These are phyloP conservation scores for Pleurotus eryngii DNA, from an alignment of 768 basidiomycete genomes.

Conservation along the genomic window DNA sequence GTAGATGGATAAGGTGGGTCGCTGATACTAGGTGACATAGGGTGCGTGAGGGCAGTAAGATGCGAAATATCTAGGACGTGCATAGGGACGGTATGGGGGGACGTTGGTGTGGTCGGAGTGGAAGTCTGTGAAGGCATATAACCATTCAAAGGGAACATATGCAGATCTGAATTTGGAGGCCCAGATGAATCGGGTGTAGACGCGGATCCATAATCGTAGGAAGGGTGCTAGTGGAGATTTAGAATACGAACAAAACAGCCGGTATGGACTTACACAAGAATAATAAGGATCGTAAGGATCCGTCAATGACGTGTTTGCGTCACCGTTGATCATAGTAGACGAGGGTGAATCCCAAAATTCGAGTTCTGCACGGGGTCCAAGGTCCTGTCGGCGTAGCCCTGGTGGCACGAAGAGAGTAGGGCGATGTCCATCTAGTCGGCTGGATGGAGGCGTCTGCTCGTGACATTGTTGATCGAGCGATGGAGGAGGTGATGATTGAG, in stretches of 20 bases:
- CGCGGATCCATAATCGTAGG: not conserved
- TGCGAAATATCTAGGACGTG: slow-evolving; percentile 50
- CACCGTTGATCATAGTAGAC: slow-evolving; percentile 58
- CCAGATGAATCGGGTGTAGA: slow-evolving; percentile 43
- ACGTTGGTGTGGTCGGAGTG: slow-evolving; percentile 59
- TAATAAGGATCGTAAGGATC: slow-evolving; percentile 49
- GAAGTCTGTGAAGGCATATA: slow-evolving; percentile 45
- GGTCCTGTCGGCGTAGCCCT: slow-evolving; percentile 36
- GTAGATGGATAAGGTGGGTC: slow-evolving; percentile 63
- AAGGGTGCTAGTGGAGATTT: slow-evolving; percentile 8
- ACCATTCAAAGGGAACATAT: slow-evolving; percentile 68
- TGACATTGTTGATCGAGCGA: slow-evolving; percentile 32
- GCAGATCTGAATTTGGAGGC: slow-evolving; percentile 46
- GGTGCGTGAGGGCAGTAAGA: slow-evolving; percentile 38
- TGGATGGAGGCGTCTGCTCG: slow-evolving; percentile 30
- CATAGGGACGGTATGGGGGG: not conserved
- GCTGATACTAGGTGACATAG: slow-evolving; percentile 42
- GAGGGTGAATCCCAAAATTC: slow-evolving; percentile 63
- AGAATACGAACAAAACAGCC: not conserved
- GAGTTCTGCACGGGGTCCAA: slow-evolving; percentile 35
- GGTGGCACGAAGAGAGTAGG: slow-evolving; percentile 47
- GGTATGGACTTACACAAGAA: slow-evolving; percentile 47
- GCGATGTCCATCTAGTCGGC: slow-evolving; percentile 38
- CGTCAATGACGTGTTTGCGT: slow-evolving; percentile 54
- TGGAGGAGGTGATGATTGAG: slow-evolving; percentile 32